These are phyloP conservation scores for Acacia acuminata DNA, from an alignment of 306 rosid genomes.

Conservation along the genomic window DNA sequence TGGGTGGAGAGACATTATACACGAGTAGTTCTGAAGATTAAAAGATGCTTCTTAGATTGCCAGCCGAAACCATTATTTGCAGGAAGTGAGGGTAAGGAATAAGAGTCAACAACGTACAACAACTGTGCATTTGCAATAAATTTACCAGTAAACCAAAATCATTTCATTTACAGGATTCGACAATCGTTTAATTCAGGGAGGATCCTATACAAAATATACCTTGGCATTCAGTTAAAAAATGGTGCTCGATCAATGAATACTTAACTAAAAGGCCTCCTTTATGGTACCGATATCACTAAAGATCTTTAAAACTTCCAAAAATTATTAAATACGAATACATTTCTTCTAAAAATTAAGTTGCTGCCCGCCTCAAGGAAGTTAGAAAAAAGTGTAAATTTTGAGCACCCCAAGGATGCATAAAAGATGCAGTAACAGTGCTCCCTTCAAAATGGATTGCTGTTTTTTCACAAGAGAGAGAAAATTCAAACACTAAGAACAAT, in stretches of 20 bases:
- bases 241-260: slow-evolving; percentile 1
- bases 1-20: slow-evolving; percentile 83
- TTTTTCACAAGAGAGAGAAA: neutral
- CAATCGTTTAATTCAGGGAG: slow-evolving; percentile 7
- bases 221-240: slow-evolving; percentile 1
- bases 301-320: slow-evolving; percentile 14
- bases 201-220: neutral
- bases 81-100: neutral
- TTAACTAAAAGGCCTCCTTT: slow-evolving; percentile 6
- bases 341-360: neutral
- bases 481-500: neutral
- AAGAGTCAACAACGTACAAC: neutral
- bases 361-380: neutral
- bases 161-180: neutral
- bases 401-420: slow-evolving; percentile 2
- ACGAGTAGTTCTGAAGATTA: slow-evolving; percentile 83
- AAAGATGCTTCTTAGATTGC: neutral
- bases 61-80: neutral
- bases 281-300: neutral
- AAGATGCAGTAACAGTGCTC: no score
- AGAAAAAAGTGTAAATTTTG: neutral
- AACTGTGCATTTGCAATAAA: neutral
- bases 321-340: neutral
- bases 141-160: neutral
- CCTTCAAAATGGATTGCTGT: neutral